phyloP scores from a whole-genome alignment of 306 rosid genomes.

The Spatholobus suberectus region DNA sequence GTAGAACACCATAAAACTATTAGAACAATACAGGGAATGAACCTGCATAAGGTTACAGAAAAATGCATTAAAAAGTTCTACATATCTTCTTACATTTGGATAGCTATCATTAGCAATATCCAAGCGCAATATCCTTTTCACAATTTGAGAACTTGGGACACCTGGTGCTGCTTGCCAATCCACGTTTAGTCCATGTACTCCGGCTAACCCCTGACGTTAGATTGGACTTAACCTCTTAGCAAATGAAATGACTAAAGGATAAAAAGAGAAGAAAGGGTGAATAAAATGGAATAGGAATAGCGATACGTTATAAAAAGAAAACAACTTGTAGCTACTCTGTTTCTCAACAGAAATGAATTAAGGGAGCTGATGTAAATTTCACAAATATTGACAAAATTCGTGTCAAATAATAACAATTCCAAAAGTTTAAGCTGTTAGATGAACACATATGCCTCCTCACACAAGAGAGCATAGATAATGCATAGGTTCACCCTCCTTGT shows the following conservation, averaged over 20 bases:
- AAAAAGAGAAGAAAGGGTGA: neutral
- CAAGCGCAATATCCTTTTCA: conserved; percentile 60
- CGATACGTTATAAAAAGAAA: neutral
- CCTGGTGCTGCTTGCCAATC: conserved; percentile 59
- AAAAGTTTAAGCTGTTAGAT: neutral
- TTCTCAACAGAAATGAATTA: neutral
- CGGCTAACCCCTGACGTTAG: conserved; percentile 51
- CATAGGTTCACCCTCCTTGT: neutral
- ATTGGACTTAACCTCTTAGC: conserved; percentile 40
- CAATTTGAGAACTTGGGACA: conserved; percentile 47
- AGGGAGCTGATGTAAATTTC: neutral
- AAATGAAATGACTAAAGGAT: conserved; percentile 5
- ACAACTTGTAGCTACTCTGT: neutral
- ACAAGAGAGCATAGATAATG: neutral
- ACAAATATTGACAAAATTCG: neutral
- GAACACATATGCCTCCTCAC: neutral
- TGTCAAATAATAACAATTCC: neutral
- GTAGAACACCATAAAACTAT: neutral
- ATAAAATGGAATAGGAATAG: neutral
- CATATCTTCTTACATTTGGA: conserved; percentile 55
- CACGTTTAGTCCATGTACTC: conserved; percentile 56
- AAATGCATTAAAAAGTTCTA: neutral
- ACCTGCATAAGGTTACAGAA: neutral
- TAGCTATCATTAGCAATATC: conserved; percentile 60
- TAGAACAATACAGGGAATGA: neutral